Percentiles rank a stretch among this genome's conserved stretches.
These are phyloP conservation scores for Coemansia sp. DNA, from an alignment of 192 early-diverging fungal genomes.

Conservation along the genomic window DNA sequence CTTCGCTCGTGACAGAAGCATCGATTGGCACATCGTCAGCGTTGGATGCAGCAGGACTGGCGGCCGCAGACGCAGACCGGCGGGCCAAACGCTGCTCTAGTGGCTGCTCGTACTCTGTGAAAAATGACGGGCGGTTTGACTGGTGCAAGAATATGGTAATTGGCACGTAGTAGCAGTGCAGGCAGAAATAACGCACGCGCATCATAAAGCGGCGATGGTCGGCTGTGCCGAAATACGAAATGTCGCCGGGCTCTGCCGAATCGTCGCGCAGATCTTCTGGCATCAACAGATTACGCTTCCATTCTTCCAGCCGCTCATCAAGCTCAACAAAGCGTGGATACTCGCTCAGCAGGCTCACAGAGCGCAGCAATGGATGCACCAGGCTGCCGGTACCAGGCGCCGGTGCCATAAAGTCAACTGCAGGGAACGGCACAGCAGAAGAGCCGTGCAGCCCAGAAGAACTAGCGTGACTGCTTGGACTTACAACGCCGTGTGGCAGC, in stretches of 20 bases:
- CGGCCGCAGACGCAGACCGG: neutral
- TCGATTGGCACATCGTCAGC: constrained; percentile 6
- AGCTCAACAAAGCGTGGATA: constrained; percentile 42
- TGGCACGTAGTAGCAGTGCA: constrained; percentile 55
- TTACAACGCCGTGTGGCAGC: neutral
- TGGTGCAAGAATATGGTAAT: constrained; percentile 51
- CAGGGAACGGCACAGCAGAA: constrained; percentile 36
- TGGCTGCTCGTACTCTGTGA: constrained; percentile 54
- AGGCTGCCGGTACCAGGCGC: constrained; percentile 14
- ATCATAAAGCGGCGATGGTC: constrained; percentile 57
- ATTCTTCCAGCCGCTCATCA: constrained; percentile 42
- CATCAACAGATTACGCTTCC: constrained; percentile 39
- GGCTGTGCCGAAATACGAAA: constrained; percentile 49
- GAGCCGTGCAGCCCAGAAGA: constrained; percentile 6
- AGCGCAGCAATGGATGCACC: constrained; percentile 35
- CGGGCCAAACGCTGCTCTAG: constrained; percentile 19
- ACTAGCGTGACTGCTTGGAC: neutral
- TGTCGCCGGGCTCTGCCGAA: constrained; percentile 36
- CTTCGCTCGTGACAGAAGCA: constrained; percentile 7
- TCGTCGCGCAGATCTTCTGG: constrained; percentile 54
- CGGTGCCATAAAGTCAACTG: constrained; percentile 34
- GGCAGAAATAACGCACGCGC: constrained; percentile 54
- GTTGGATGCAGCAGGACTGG: constrained; percentile 1
- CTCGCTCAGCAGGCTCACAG: constrained; percentile 35
- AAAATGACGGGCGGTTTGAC: constrained; percentile 51